phyloP scores from a whole-genome alignment of 73 alveolate species.

The Chromera velia region DNA sequence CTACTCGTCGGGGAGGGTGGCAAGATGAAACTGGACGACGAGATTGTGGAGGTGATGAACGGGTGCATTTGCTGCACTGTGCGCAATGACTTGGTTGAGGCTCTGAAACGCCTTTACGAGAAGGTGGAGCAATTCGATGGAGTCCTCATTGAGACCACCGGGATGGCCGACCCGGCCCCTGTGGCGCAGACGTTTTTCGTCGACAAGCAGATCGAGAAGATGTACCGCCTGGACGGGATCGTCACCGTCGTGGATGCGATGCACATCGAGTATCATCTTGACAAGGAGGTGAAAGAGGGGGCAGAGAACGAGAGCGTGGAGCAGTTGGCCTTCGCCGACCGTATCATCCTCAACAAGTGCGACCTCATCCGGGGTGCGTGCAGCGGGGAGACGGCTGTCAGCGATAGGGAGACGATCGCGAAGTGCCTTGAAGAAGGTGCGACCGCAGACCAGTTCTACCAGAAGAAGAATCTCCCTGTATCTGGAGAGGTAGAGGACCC shows the following conservation, averaged over 20 bases:
- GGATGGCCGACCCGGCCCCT: constrained; percentile 46
- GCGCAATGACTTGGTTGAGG: neutral
- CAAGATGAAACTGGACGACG: constrained; percentile 1
- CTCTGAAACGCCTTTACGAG: neutral
- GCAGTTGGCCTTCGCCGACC: constrained; percentile 50
- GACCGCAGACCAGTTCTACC: no score
- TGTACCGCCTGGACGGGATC: neutral
- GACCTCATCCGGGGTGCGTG: constrained; percentile 21
- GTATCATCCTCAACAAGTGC: constrained; percentile 40
- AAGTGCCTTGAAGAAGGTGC: neutral
- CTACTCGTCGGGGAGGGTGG: neutral
- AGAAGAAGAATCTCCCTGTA: neutral
- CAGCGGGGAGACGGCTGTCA: neutral
- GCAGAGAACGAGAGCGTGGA: constrained; percentile 49
- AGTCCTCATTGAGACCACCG: neutral
- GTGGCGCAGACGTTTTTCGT: constrained; percentile 51
- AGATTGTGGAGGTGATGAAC: constrained; percentile 8
- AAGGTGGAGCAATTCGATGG: neutral
- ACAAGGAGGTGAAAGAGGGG: constrained; percentile 39
- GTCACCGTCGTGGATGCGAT: constrained; percentile 38
- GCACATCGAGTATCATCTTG: constrained; percentile 36
- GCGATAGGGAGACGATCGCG: neutral
- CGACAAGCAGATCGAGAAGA: neutral
- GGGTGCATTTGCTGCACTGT: neutral
- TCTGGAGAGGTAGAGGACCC: neutral